phyloP scores from a whole-genome alignment of 1,284 basidiomycete genomes.

The Sanguinoderma infundibulare region DNA sequence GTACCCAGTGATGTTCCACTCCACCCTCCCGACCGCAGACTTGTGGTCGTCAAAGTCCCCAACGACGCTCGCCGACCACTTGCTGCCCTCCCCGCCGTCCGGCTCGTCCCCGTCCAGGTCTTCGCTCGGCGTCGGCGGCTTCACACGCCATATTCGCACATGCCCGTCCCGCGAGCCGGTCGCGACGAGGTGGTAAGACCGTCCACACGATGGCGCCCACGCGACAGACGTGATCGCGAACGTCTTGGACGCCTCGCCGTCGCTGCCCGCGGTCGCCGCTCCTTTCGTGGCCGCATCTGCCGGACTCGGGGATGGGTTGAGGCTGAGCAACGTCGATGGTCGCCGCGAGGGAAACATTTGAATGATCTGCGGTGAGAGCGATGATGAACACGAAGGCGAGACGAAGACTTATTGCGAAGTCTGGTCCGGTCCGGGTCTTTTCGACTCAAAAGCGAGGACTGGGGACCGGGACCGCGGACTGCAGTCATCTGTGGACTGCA shows the following conservation, averaged over 20 bases:
- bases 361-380: slow-evolving; percentile 47
- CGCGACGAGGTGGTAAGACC: slow-evolving; percentile 90
- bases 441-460: too few relatives aligned
- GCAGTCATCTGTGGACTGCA: too few relatives aligned
- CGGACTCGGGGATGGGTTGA: slow-evolving; percentile 36
- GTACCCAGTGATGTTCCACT: slow-evolving; percentile 89
- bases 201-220: slow-evolving; percentile 92
- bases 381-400: neutral
- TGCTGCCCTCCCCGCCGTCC: slow-evolving; percentile 38
- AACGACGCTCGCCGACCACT: slow-evolving; percentile 77
- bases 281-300: neutral
- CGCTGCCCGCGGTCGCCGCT: slow-evolving; percentile 1
- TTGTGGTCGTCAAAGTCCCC: slow-evolving; percentile 89
- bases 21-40: slow-evolving; percentile 73
- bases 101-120: slow-evolving; percentile 40
- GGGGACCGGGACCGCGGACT: too few relatives aligned
- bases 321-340: slow-evolving; percentile 37
- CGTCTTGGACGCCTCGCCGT: slow-evolving; percentile 43
- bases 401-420: too few relatives aligned
- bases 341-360: slow-evolving; percentile 60
- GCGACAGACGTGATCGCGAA: slow-evolving; percentile 79
- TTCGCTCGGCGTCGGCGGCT: slow-evolving; percentile 48
- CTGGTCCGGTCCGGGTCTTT: too few relatives aligned
- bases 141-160: slow-evolving; percentile 86
- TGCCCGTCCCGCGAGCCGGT: slow-evolving; percentile 86